Percentiles rank a stretch among this genome's conserved stretches.
Evolutionary conservation across 192 early-diverging fungal genomes (phyloP).

Genomic region (Spizellomyces punctatus): DNA sequence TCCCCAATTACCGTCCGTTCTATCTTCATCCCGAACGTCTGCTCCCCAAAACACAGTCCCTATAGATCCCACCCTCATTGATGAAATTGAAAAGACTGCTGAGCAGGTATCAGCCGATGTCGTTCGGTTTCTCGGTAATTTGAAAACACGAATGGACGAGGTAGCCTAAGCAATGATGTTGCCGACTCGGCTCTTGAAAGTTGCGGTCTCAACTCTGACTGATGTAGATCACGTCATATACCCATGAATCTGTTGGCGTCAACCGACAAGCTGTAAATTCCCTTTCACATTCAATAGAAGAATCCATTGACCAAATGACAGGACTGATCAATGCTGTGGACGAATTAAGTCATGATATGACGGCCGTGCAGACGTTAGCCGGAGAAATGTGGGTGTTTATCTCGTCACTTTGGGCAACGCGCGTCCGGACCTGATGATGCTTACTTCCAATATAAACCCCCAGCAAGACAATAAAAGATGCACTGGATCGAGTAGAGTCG

Average conservation of each 20-base stretch:
- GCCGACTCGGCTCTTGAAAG: background rate
- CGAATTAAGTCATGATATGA: constrained; percentile 42
- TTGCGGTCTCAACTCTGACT: background rate
- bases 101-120: constrained; percentile 24
- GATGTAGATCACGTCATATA: constrained; percentile 36
- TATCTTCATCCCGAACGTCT: constrained; percentile 17
- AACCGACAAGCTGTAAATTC: constrained; percentile 18
- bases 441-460: too few relatives aligned
- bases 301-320: constrained; percentile 21
- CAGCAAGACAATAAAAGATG: too few relatives aligned
- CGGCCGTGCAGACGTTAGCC: constrained; percentile 21
- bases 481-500: too few relatives aligned
- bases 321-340: constrained; percentile 39
- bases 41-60: constrained; percentile 37
- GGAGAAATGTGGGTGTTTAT: constrained; percentile 36
- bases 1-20: constrained; percentile 23
- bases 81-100: constrained; percentile 38
- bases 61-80: constrained; percentile 45
- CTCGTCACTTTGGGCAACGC: background rate
- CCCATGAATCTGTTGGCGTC: constrained; percentile 29
- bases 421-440: too few relatives aligned
- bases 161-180: constrained; percentile 14
- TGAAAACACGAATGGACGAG: constrained; percentile 35
- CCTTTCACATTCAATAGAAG: constrained; percentile 19
- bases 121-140: constrained; percentile 8